Evolutionary conservation across 345 rosid genomes (phyloP), one percentile per base, ranked within the genome.

Genomic region (Eutrema heterophyllum): DNA sequence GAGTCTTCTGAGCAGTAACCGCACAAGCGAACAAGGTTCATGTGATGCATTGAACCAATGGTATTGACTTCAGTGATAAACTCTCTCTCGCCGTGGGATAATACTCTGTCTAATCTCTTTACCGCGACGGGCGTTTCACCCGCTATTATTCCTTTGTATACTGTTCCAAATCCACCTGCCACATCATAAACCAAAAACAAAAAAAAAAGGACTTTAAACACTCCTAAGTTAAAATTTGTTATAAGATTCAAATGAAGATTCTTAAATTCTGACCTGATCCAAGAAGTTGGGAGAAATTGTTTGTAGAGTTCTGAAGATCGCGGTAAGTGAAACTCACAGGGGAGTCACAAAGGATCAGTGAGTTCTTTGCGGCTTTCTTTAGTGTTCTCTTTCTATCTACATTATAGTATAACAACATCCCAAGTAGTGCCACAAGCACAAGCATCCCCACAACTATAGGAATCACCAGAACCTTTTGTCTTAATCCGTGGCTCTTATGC

Each of bases 1-100:
- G 89, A 78, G 39, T 86, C 86, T 54, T 91, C 93, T 0, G 92
- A 83, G 83, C 95, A 91, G 73, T 84, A 91, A 12, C 95, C 97
- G 2, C 88, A 83, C 16, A 91, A 81, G 26, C 83, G 94, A 64
- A 89, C 95, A 43, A 92, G 83, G 78, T 84, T 89, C 85, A 88
- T 72, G 73, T 92, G 97, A 82, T 92, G 97, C 82, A 88, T 86
- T n/a, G 89, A 89, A 38, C 97, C 82, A 44, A 92, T 88, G n/a
- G 96, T 84, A 71, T 89, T 84, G 39, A 92, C 93, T 85, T 92
- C 97, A n/a, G 96, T 84, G 53, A 83, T 70, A 43, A 92, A 92
- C 59, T 84, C 91, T 76, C 71, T 84, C 69, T 89, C 87, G 1
- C 91, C 97, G 39, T 89, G 96, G 14, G 89, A 85, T 68, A 85